Conservation (phyloP, 2,329 filamentous ascomycete genomes). For the Penicillium sp. region DNA sequence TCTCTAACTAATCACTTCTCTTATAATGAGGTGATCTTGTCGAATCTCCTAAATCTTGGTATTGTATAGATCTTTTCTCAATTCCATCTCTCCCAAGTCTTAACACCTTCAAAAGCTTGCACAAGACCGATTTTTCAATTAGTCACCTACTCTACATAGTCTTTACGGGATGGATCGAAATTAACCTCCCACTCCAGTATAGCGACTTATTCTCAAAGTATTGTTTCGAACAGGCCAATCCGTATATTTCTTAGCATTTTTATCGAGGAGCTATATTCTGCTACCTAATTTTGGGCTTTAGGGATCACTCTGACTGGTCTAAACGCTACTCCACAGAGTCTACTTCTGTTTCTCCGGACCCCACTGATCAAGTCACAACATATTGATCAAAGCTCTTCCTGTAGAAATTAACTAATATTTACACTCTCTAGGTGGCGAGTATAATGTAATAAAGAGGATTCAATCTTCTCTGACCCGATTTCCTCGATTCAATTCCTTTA, state of each 20-base stretch:
- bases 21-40: too few relatives aligned
- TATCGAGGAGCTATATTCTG: background rate
- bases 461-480: background rate
- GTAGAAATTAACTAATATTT: background rate
- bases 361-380: background rate
- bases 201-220: too few relatives aligned
- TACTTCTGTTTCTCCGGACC: background rate
- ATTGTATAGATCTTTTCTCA: too few relatives aligned
- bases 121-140: too few relatives aligned
- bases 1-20: too few relatives aligned
- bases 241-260: background rate
- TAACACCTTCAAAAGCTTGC: too few relatives aligned
- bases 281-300: background rate
- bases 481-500: background rate
- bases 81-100: too few relatives aligned
- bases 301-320: background rate
- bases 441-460: background rate
- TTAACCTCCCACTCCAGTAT: too few relatives aligned
- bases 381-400: background rate
- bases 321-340: background rate
- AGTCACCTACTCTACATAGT: too few relatives aligned
- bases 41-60: too few relatives aligned
- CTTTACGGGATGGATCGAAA: too few relatives aligned
- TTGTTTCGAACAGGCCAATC: too few relatives aligned
- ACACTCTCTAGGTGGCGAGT: background rate